Percentiles rank a stretch among this genome's conserved stretches.
phyloP scores from a whole-genome alignment of 2,329 filamentous ascomycete species.

The Cyphellophora attinorum region DNA sequence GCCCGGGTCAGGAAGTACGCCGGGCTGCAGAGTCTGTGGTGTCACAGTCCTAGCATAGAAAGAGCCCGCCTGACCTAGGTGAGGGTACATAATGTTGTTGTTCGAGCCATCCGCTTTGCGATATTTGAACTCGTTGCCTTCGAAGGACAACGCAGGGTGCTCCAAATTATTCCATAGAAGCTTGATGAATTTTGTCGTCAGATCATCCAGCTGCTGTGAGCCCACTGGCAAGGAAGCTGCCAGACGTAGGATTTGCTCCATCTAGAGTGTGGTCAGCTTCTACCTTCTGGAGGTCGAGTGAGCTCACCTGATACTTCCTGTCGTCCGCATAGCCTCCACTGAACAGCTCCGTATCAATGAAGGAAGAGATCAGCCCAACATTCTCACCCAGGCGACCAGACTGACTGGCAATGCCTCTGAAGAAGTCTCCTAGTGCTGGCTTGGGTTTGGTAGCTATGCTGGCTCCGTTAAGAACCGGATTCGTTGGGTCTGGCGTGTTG shows the following conservation, averaged over 20 bases:
- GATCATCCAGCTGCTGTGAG: conserved; percentile 18
- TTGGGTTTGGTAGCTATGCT: conserved; percentile 10
- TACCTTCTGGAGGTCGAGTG: not conserved
- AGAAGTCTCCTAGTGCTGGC: conserved; percentile 11
- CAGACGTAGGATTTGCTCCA: conserved; percentile 19
- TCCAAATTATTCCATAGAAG: conserved; percentile 23
- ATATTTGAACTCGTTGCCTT: conserved; percentile 24
- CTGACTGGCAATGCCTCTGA: conserved; percentile 16
- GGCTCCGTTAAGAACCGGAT: conserved; percentile 18
- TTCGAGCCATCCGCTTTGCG: conserved; percentile 23
- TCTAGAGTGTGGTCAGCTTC: conserved; percentile 6
- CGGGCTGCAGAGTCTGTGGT: conserved; percentile 43
- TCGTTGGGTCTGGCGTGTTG: conserved; percentile 13
- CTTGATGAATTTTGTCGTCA: conserved; percentile 21
- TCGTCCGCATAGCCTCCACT: conserved; percentile 19
- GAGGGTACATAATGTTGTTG: conserved; percentile 47
- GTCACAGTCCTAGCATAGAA: conserved; percentile 55
- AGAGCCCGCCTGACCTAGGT: conserved; percentile 52
- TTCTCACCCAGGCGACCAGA: conserved; percentile 15
- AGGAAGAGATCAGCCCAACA: conserved; percentile 14
- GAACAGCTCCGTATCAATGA: conserved; percentile 18
- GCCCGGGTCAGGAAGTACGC: conserved; percentile 51
- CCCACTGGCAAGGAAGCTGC: conserved; percentile 18
- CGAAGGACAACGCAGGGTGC: conserved; percentile 24
- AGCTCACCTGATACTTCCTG: conserved; percentile 17